These are phyloP conservation scores for Colletotrichum destructivum DNA, from an alignment of 2,329 filamentous ascomycete species.

Conservation along the genomic window DNA sequence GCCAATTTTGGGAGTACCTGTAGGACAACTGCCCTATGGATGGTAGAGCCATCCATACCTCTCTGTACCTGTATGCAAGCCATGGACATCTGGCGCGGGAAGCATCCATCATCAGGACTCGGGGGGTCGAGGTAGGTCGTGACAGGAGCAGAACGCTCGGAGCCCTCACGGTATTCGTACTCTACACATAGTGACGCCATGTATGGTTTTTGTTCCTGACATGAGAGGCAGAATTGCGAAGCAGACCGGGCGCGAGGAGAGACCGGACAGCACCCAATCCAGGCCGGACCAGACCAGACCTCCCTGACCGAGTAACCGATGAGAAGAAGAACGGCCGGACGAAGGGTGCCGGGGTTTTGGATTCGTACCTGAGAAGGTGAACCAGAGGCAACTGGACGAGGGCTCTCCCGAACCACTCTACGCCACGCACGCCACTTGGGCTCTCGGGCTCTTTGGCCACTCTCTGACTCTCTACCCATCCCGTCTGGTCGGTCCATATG, in stretches of 20 bases:
- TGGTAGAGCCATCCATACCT: too few relatives aligned
- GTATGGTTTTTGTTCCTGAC: background rate
- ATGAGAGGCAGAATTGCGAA: background rate
- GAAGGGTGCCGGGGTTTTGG: background rate
- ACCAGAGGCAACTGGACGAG: background rate
- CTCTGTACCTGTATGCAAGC: background rate
- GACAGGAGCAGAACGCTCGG: background rate
- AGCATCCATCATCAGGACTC: background rate
- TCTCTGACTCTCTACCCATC: background rate
- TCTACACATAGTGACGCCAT: background rate
- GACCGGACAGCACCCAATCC: background rate
- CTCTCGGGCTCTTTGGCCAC: background rate
- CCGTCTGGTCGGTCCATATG: too few relatives aligned
- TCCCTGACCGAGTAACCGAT: slow-evolving; percentile 13
- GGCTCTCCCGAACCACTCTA: slow-evolving; percentile 4
- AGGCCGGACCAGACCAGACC: slow-evolving; percentile 4
- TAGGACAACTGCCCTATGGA: slow-evolving; percentile 17
- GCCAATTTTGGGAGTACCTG: slow-evolving; percentile 7
- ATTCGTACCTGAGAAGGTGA: background rate
- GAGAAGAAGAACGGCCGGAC: background rate
- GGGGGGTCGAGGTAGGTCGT: background rate
- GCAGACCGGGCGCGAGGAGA: background rate
- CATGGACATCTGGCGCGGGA: slow-evolving; percentile 11
- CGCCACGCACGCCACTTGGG: background rate
- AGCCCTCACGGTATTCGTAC: background rate